Base-by-base conservation (phyloP, 2,329 filamentous ascomycete genomes). In the Aspergillus pseudoterreus region DNA sequence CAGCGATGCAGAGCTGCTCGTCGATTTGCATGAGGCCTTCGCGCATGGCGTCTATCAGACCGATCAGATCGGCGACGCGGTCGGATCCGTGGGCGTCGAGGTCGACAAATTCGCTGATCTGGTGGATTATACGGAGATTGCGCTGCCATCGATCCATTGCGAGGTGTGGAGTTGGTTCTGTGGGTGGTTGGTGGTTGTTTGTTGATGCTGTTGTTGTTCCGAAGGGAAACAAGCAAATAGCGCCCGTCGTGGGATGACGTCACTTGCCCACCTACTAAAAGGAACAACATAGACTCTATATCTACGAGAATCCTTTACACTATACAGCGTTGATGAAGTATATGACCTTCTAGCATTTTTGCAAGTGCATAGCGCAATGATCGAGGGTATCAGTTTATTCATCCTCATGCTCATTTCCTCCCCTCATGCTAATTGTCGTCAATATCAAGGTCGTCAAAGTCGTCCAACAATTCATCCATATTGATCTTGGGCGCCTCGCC, bases 381-480 rank as follows among this genome's bases (percentile, higher is more conserved):
- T 30, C 27, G 27, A 30, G 27, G 27, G 27, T 30, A 30, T 30
- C 27, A 30, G 27, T 30, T 30, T 30, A 30, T 30, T 30, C 27
- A 30, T 9, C 27, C 27, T 22, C 27, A 30, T 30, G 27, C 27
- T 9, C 6, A 11, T 30, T 30, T 22, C 22, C 22, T 36, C n/a
- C 5, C 12, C 12, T 38, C 35, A 38, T 38, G 35, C 35, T 38
- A 17, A 17, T 67, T 54, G 14, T 58, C 52, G 21, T 87, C 83
- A 75, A 95, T 84, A 43, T 81, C 85, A 69, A 96, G 82, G 64
- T 96, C 92, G 66, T 95, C 91, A 77, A 96, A 91, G 70, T 96
- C 92, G 68, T 96, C 92, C 64, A 96, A 78, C 66, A 96, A 72
- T 70, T 92, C 88, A 17, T 92, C 82, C 84, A 92, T 85, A 66